Evolutionary conservation across 2,329 filamentous ascomycete species (phyloP), one percentile per base, ranked within the genome.

Genomic region (Pestalotiopsis sp.): DNA sequence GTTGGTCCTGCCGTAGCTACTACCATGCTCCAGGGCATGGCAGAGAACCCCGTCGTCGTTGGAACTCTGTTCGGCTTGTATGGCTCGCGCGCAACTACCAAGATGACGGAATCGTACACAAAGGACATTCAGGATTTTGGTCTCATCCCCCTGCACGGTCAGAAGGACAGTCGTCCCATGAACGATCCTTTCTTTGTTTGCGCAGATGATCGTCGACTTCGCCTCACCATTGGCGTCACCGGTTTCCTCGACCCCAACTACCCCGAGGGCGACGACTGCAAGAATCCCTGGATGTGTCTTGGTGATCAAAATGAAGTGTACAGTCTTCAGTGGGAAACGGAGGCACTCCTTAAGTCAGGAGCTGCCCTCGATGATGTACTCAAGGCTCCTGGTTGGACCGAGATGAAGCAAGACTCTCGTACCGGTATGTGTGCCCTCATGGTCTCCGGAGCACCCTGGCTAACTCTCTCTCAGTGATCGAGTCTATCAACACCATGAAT

Each of bases 41-140:
- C 94, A 2, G 91, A 95, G 49, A 96, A 92, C 70, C 89, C 91
- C 4, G 87, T 96, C 17, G 84, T 94, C 57, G 91, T 97, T 38
- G 95, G 95, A 17, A 90, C 92, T 49, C 83, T 98, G 52, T 98
- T 98, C 76, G 96, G 96, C 9, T 93, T 96, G n/a, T 97, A 97
- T 77, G 93, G 93, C 58, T 90, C 91, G 1, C 89, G 91, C 45
- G 95, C 97, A 86, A 93, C 92, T 0, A 90, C 91, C 66, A 91
- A 94, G 78, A 93, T 95, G 85, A 92, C 98, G 86, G 93, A 97
- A 72, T 86, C 91, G n/a, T 97, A 97, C 77, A 88, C 92, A 12
- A 90, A 90, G 73, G 94, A 97, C 72, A 91, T 98, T 17, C 90
- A 93, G 74, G 95, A 98, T 76, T 97, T 98, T 79, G 93, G 90